Evolutionary conservation across 352 stramenopile genomes (phyloP), one percentile per base, ranked within the genome.

Genomic region (Phytophthora megakarya): DNA sequence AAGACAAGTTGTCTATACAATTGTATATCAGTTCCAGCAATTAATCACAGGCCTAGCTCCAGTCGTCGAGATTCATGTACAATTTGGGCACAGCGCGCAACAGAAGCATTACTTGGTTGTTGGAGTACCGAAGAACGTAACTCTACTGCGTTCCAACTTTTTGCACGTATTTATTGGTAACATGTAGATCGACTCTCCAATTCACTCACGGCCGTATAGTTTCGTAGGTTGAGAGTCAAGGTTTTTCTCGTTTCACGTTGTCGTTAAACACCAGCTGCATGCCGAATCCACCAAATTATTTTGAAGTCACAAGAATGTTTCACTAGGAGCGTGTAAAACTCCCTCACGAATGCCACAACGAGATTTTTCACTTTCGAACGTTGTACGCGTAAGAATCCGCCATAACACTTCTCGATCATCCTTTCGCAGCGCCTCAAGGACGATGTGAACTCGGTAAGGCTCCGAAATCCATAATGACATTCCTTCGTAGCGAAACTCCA

Each of bases 11-110:
- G 12, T 43, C 22, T 11, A 43, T n/a, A 45, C 39, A n/a, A 45
- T 26, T 45, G 19, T 15, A 11, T 37, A 9, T 54, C n/a, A 42
- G 19, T 65, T 48, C 54, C 54, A 70, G 54, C n/a, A n/a, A n/a
- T n/a, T n/a, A n/a, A n/a, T n/a, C n/a, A n/a, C n/a, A n/a, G n/a
- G n/a, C n/a, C n/a, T n/a, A n/a, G n/a, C n/a, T n/a, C n/a, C n/a
- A n/a, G n/a, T n/a, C n/a, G n/a, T n/a, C n/a, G n/a, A n/a, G n/a
- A n/a, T n/a, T n/a, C n/a, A n/a, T n/a, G n/a, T n/a, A n/a, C n/a
- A n/a, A n/a, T n/a, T n/a, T n/a, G n/a, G n/a, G n/a, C n/a, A n/a
- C n/a, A n/a, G n/a, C n/a, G n/a, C n/a, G n/a, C n/a, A n/a, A n/a
- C n/a, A n/a, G n/a, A n/a, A n/a, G n/a, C n/a, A n/a, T n/a, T n/a